phyloP scores from a whole-genome alignment of 179 eudicot species.

The Amaranthus tricolor region DNA sequence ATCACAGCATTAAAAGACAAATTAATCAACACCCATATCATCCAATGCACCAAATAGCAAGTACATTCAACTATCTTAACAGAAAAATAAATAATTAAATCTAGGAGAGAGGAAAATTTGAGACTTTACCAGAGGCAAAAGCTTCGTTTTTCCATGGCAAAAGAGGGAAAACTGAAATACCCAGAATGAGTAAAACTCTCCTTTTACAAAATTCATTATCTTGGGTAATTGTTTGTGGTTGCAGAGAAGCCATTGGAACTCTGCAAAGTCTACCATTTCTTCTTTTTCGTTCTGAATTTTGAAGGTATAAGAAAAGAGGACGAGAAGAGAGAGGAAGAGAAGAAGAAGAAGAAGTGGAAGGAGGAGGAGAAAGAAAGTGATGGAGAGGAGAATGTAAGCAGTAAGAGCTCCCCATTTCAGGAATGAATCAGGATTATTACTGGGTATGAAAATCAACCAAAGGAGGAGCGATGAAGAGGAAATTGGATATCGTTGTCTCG shows the following conservation, averaged over 20 bases:
- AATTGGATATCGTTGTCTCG: not conserved
- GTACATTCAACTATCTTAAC: not conserved
- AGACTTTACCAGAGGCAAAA: conserved; percentile 43
- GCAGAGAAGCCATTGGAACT: conserved; percentile 32
- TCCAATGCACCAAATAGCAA: not conserved
- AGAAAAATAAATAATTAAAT: not conserved
- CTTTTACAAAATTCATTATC: conserved; percentile 35
- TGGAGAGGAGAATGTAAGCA: conserved; percentile 39
- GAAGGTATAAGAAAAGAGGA: conserved; percentile 27
- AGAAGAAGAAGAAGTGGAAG: conserved; percentile 24
- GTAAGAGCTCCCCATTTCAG: conserved; percentile 50
- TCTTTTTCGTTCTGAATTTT: conserved; percentile 34
- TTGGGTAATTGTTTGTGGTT: conserved; percentile 19
- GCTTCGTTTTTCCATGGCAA: conserved; percentile 39
- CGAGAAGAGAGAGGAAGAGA: conserved; percentile 38
- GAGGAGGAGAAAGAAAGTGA: conserved; percentile 30
- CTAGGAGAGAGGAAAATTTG: not conserved
- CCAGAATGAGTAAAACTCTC: conserved; percentile 57
- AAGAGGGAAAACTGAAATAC: conserved; percentile 60
- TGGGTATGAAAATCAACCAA: not conserved
- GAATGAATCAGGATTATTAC: not conserved
- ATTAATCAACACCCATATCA: conserved; percentile 16
- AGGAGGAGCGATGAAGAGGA: not conserved
- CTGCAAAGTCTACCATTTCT: conserved; percentile 23
- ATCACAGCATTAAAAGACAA: not conserved